phyloP scores from a whole-genome alignment of 2,329 filamentous ascomycete species.

The Aspergillus sp. region DNA sequence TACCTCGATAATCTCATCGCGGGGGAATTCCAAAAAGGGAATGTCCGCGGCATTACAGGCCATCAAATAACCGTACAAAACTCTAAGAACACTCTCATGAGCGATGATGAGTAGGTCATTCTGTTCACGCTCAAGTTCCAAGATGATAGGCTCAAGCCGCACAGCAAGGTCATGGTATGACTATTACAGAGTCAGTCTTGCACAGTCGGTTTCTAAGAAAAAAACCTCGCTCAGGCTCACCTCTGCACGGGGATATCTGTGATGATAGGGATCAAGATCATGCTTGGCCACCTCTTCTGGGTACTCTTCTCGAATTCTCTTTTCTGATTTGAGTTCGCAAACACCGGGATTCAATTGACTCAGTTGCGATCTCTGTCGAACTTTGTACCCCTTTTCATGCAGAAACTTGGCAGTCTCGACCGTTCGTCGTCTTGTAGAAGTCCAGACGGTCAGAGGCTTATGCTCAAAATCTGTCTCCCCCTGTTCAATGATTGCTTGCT shows the following conservation, averaged over 20 bases:
- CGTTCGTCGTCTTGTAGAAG: conserved; percentile 85
- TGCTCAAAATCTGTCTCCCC: conserved; percentile 71
- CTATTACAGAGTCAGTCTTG: conserved; percentile 49
- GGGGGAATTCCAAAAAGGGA: conserved; percentile 87
- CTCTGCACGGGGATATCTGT: conserved; percentile 92
- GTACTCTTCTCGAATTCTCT: conserved; percentile 77
- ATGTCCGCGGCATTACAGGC: conserved; percentile 96
- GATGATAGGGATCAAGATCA: conserved; percentile 92
- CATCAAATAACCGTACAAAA: conserved; percentile 97
- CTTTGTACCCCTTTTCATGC: conserved; percentile 78
- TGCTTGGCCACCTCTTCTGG: conserved; percentile 93
- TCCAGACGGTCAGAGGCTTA: conserved; percentile 89
- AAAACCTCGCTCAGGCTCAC: conserved; percentile 51
- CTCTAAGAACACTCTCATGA: conserved; percentile 95
- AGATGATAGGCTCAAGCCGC: conserved; percentile 93
- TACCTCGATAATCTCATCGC: conserved; percentile 94
- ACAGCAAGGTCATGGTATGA: conserved; percentile 99
- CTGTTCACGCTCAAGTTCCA: conserved; percentile 94
- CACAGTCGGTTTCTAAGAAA: not conserved
- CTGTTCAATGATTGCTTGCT: conserved; percentile 67
- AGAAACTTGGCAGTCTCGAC: conserved; percentile 87
- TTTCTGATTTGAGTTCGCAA: conserved; percentile 90
- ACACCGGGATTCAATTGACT: conserved; percentile 96
- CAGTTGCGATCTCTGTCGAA: conserved; percentile 92
- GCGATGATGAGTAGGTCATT: conserved; percentile 98